A percentile compares a stretch with the other conserved stretches of the same genome.
Evolutionary conservation across 176 grass and related monocot genomes (phyloP).

Genomic region (Calamus simplicifolius): DNA sequence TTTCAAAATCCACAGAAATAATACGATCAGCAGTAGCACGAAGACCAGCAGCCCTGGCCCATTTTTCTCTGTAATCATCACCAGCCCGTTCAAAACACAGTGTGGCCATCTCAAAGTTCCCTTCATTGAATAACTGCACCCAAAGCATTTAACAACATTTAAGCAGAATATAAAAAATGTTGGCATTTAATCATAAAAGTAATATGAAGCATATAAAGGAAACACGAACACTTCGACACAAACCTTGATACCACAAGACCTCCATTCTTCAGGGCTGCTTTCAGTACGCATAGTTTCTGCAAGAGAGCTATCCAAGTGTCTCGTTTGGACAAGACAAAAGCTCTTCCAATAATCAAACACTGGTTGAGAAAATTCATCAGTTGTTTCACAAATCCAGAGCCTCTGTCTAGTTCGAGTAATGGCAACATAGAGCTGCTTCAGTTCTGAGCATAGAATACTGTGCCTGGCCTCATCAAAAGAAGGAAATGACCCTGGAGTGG

Average conservation of each 20-base stretch:
- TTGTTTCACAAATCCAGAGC: constrained; percentile 83
- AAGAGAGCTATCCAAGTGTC: constrained; percentile 47
- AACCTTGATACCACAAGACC: constrained; percentile 62
- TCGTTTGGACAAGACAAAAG: constrained; percentile 67
- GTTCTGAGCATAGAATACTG: constrained; percentile 76
- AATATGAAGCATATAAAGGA: not conserved
- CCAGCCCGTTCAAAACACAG: constrained; percentile 90
- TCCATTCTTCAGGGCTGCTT: constrained; percentile 76
- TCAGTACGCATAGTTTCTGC: constrained; percentile 51
- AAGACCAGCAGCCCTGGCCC: constrained; percentile 79
- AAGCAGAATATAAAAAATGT: not conserved
- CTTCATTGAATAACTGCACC: constrained; percentile 65
- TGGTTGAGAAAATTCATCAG: constrained; percentile 47
- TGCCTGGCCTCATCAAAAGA: constrained; percentile 46
- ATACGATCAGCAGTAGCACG: constrained; percentile 43
- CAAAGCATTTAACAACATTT: too few species aligned
- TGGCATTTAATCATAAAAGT: not conserved
- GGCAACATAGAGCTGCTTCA: constrained; percentile 94
- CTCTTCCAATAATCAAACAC: constrained; percentile 94
- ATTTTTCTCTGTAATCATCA: constrained; percentile 54
- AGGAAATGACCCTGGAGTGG: constrained; percentile 31
- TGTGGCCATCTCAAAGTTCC: constrained; percentile 73
- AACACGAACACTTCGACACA: constrained; percentile 2
- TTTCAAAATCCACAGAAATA: constrained; percentile 35
- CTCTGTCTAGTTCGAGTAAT: constrained; percentile 85